These are phyloP conservation scores for Cercospora sesami DNA, from an alignment of 2,329 filamentous ascomycete species.

Conservation along the genomic window DNA sequence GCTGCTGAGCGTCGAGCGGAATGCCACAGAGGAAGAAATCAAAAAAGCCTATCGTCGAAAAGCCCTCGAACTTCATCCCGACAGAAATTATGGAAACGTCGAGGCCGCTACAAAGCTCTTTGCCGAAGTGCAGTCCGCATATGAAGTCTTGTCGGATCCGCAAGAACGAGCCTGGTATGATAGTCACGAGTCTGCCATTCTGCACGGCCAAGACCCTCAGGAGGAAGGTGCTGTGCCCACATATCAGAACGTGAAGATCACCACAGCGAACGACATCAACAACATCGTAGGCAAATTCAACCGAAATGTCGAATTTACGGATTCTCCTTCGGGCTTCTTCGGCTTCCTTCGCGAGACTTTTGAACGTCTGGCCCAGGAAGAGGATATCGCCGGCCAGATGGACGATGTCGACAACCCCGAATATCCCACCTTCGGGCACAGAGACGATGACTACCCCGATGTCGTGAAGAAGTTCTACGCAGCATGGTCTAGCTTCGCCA, in stretches of 20 bases:
- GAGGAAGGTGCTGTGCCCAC: conserved; percentile 58
- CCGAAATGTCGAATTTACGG: conserved; percentile 73
- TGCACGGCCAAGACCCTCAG: conserved; percentile 62
- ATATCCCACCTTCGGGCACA: conserved; percentile 81
- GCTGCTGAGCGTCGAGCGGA: conserved; percentile 69
- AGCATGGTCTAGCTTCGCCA: conserved; percentile 77
- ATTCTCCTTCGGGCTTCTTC: conserved; percentile 81
- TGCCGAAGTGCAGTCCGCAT: conserved; percentile 87
- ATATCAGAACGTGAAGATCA: conserved; percentile 70
- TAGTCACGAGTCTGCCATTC: conserved; percentile 82
- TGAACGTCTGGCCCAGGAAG: conserved; percentile 75
- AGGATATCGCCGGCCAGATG: conserved; percentile 71
- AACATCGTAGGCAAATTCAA: conserved; percentile 78
- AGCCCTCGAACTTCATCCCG: conserved; percentile 89
- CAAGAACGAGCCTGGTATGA: conserved; percentile 98
- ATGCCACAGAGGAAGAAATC: conserved; percentile 83
- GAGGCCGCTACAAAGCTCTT: conserved; percentile 82
- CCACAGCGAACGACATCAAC: conserved; percentile 76
- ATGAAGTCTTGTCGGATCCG: conserved; percentile 92
- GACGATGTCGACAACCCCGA: conserved; percentile 60
- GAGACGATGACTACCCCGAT: conserved; percentile 72
- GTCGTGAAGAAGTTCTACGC: conserved; percentile 79
- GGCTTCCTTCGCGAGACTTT: conserved; percentile 76
- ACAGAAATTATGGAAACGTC: conserved; percentile 85
- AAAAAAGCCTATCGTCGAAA: conserved; percentile 91